These are phyloP conservation scores for Marasmius fiardii DNA, from an alignment of 1,284 basidiomycete genomes.

Conservation along the genomic window DNA sequence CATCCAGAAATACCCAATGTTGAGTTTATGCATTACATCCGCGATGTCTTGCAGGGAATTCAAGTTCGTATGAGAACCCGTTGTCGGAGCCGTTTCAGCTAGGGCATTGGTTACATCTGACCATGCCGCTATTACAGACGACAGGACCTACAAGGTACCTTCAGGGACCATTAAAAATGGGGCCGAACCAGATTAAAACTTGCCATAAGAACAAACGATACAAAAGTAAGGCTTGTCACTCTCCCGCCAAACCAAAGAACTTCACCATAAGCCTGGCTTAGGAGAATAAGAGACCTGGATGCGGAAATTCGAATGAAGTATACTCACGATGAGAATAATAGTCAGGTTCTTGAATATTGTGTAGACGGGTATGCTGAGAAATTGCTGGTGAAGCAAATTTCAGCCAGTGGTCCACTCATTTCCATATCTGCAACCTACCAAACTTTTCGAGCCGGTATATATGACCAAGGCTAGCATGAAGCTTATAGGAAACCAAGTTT, in stretches of 20 bases:
- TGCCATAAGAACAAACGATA: conserved; percentile 94
- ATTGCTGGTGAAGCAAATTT: conserved; percentile 61
- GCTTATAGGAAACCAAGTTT: conserved; percentile 87
- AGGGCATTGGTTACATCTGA: conserved; percentile 71
- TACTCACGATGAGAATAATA: conserved; percentile 91
- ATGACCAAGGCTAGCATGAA: conserved; percentile 69
- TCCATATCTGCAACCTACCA: conserved; percentile 54
- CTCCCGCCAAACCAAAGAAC: conserved; percentile 95
- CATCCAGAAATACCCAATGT: conserved; percentile 97
- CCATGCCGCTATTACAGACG: conserved; percentile 96
- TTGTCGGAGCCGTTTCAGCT: conserved; percentile 39
- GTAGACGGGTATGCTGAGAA: conserved; percentile 88
- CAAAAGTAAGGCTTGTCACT: conserved; percentile 85
- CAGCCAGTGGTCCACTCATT: conserved; percentile 1
- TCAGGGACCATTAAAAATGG: conserved; percentile 2
- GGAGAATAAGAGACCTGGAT: not conserved
- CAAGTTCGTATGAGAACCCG: conserved; percentile 40
- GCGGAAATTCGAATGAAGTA: not conserved
- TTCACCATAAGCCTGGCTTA: conserved; percentile 86
- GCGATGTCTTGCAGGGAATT: conserved; percentile 40
- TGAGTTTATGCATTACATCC: conserved; percentile 55
- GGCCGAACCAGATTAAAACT: conserved; percentile 10
- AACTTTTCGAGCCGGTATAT: conserved; percentile 96
- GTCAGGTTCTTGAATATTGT: conserved; percentile 99
- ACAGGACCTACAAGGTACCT: conserved; percentile 64